Evolutionary conservation across 2,329 filamentous ascomycete genomes (phyloP).

Genomic region (Venturia pyrina): DNA sequence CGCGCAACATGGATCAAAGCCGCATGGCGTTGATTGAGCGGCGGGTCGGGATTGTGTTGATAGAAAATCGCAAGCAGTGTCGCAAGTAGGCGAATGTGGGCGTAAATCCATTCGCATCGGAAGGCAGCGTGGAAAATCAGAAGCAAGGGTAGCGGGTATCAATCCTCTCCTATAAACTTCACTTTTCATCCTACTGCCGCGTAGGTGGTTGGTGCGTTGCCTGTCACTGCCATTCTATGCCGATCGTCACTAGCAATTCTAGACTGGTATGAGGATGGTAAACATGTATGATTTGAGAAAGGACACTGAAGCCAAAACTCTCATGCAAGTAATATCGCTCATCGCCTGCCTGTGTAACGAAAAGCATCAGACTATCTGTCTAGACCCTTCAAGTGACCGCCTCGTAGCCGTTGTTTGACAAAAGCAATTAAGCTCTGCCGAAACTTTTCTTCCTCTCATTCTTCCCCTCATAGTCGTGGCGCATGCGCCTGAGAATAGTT

Average conservation of each 20-base stretch:
- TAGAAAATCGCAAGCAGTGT: not conserved
- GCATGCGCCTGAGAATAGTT: not conserved
- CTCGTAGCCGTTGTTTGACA: slow-evolving; percentile 3
- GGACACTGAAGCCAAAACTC: slow-evolving; percentile 3
- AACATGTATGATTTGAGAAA: slow-evolving; percentile 7
- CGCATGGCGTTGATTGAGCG: not conserved
- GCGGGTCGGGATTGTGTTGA: not conserved
- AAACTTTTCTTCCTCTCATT: slow-evolving; percentile 8
- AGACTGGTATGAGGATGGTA: slow-evolving; percentile 3
- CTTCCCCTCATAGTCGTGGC: not conserved
- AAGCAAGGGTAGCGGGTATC: not conserved
- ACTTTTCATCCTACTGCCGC: not conserved
- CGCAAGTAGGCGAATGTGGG: not conserved
- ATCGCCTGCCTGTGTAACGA: slow-evolving; percentile 1
- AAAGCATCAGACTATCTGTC: slow-evolving; percentile 2
- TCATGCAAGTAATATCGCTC: slow-evolving; percentile 6
- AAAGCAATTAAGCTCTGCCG: not conserved
- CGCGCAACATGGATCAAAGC: not conserved
- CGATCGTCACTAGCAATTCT: slow-evolving; percentile 3
- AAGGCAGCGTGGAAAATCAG: not conserved
- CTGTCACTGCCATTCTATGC: not conserved
- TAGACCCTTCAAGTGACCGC: slow-evolving; percentile 5
- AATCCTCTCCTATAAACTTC: not conserved
- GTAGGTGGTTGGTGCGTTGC: not conserved
- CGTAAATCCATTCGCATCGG: not conserved